Base-by-base conservation (phyloP, 768 basidiomycete genomes). In the Lentinula sp. region DNA sequence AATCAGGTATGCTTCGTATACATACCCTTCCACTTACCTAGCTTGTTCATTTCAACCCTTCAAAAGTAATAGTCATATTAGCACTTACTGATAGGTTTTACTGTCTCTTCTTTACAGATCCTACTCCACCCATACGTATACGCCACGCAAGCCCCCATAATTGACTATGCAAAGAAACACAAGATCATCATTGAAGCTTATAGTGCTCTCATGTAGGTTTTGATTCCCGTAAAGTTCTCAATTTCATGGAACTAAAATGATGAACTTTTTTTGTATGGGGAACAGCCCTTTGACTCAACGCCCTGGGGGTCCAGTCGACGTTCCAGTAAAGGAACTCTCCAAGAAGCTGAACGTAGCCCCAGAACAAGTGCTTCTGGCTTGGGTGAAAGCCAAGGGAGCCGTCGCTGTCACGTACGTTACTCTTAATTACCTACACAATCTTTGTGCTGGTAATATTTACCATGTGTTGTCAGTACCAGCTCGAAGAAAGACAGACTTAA, bases 161-260 rank as follows among this genome's bases (percentile, higher is more conserved):
- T 92, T 31, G 83, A 83, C 39, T 90, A 76, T 65, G 80, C 82
- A 48, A 74, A 77, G 15, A 70, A 76, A 64, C 74, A 91, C 59
- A 79, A 77, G 15, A 88, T 93, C 54, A 77, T 84, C 23, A 83
- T 84, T 46, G 90, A 91, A 69, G 89, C 84, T 0, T 92, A 92
- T 73, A 85, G 87, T 59, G 72, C 82, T 18, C 76, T 93, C 46
- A 80, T 76, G 87, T 88, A 60, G 28, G 83, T 67, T 32, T 45
- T 34, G 4, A 39, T 46, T 55, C 49, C 15, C 50, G 16, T n/a
- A 28, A 32, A 15, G 21, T 21, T 42, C 10, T 16, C 52, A 23
- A 21, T 6, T 23, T 28, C 28, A 28, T 28, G 28, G 28, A 28
- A 28, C 28, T 4, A 28, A 28, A 28, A 28, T 40, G 34, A 34